Evolutionary conservation across 805 yeast species (phyloP).

Genomic region (Saturnispora kantuleensis): DNA sequence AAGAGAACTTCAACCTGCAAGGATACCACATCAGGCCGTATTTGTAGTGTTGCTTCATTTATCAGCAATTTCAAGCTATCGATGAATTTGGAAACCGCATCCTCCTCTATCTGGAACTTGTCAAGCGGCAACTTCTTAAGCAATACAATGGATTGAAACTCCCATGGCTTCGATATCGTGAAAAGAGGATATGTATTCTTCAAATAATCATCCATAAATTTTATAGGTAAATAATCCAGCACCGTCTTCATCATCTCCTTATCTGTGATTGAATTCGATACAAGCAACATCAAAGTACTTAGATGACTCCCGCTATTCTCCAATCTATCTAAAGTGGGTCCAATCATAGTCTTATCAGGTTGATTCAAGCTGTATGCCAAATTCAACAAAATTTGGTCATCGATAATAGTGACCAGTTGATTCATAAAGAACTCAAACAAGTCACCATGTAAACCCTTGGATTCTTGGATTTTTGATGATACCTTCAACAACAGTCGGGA

Average conservation of each 20-base stretch:
- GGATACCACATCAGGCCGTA: slow-evolving; percentile 6
- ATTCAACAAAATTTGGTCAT: slow-evolving; percentile 10
- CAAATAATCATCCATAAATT: slow-evolving; percentile 7
- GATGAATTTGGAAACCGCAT: not conserved
- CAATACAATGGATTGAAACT: slow-evolving; percentile 11
- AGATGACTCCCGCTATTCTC: not conserved
- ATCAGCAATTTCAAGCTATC: not conserved
- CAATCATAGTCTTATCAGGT: not conserved
- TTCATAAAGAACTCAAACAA: not conserved
- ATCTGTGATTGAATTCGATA: slow-evolving; percentile 9
- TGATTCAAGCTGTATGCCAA: slow-evolving; percentile 7
- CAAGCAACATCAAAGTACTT: slow-evolving; percentile 3
- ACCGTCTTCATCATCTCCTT: not conserved
- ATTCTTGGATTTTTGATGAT: not conserved
- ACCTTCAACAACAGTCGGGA: not conserved
- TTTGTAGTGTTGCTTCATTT: slow-evolving; percentile 6
- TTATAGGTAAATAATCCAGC: not conserved
- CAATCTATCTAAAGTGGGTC: not conserved
- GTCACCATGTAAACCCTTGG: not conserved
- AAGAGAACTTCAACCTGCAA: slow-evolving; percentile 8
- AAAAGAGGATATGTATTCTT: slow-evolving; percentile 2
- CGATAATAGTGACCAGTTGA: not conserved
- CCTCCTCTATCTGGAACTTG: not conserved
- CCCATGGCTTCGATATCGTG: slow-evolving; percentile 10
- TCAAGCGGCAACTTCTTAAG: slow-evolving; percentile 7